Base-by-base conservation (phyloP, 2,329 filamentous ascomycete species). In the Lachnellula cervina region DNA sequence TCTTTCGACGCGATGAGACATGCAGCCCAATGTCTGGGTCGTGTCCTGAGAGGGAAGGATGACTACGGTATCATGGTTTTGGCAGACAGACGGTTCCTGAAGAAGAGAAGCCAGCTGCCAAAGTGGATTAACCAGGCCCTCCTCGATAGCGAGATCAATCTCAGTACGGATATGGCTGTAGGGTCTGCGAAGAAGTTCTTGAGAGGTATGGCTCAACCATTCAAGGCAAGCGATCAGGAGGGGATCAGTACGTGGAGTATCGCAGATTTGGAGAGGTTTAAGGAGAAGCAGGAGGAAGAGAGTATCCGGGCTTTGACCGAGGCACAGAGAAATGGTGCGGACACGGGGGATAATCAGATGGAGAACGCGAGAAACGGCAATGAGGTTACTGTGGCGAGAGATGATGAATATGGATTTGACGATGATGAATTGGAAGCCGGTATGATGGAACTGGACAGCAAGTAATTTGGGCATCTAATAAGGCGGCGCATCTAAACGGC, bases 1-100 rank as follows among this genome's bases (percentile, higher is more conserved):
- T 97, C 94, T 19, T 99, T 99, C 77, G 94, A 99, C 69, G 94
- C 94, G 21, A 99, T 99, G 93, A 86, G 94, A n/a, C 94, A 99
- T 70, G 94, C 94, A 14, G 93, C 94, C 0, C 94, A 99, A 70
- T 99, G 94, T 68, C 78, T 99, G 1, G 95, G 94, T 14, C 92
- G 94, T 69, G 94, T 99, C 44, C 77, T 99, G 59, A 82, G 94
- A 66, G 94, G 94, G 23, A 99, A 99, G 72, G 95, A 99, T 69
- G 94, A 99, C 72, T 99, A 99, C 72, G 94, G 94, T n/a, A 90
- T 99, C 77, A 99, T 99, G 94, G 93, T 99, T 4, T 79, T 99
- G 28, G 94, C 95, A 2, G 94, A 99, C 71, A 86, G 90, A 43
- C 84, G 94, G 17, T 99, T 97, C 72, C 87, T 90, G 70, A 95